Base-by-base conservation (phyloP, 2,329 filamentous ascomycete species). In the Nannizziopsis barbatae region DNA sequence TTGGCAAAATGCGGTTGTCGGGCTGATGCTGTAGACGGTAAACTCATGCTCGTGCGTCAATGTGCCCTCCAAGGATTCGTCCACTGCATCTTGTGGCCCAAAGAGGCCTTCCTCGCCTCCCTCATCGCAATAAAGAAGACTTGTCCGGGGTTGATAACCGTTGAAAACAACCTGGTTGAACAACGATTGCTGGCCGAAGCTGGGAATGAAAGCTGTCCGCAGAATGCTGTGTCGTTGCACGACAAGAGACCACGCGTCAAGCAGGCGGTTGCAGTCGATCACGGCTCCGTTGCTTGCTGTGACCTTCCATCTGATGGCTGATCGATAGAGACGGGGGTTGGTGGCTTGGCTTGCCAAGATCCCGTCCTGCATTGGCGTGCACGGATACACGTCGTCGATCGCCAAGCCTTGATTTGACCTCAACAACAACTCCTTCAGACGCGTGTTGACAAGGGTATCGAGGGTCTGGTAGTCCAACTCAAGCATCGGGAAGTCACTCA, bases 401-500 rank as follows among this genome's bases (percentile, higher is more conserved):
- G n/a, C n/a, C n/a, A n/a, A n/a, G 10, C 45, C 40, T 36, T 49
- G 39, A 18, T 40, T 5, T 3, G 10, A 11, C 4, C 20, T 32
- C 1, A 47, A 5, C 15, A 35, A 35, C 11, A 47, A 18, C 18
- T 47, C 27, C 5, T 18, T 18, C 33, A 47, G 5, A 22, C 27
- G 20, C 2, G 27, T 18, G 8, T 18, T 14, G 2, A 14, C 33
- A 22, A 50, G 18, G 5, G 36, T 33, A 15, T 17, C 22, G 11
- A 75, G 60, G 1, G 57, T 60, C 0, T 65, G 55, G 22, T 74
- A 70, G 1, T 61, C 66, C 38, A 70, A 59, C 3, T 65, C 62
- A 10, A 74, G 62, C 6, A 74, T 60, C 2, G 68, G 66, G 32
- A 66, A 71, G 46, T 73, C 71, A 35, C 61, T 68, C 4, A 68